Evolutionary conservation across 202 grass and related monocot genomes (phyloP).

Genomic region (Hordeum pubiflorum): DNA sequence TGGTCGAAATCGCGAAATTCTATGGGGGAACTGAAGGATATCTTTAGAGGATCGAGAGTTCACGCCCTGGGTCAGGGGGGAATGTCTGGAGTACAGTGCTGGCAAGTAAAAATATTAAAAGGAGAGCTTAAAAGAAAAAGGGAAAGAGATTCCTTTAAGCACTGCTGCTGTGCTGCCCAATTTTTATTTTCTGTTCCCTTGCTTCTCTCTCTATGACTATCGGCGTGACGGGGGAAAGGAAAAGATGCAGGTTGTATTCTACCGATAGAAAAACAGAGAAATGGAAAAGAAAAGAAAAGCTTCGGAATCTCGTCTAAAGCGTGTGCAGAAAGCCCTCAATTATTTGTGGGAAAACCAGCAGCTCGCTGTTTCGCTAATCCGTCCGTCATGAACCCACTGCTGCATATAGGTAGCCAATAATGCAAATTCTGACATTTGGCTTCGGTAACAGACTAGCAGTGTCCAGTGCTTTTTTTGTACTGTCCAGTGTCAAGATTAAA

Average conservation of each 20-base stretch:
- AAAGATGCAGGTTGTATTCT: constrained; percentile 50
- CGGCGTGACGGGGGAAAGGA: constrained; percentile 33
- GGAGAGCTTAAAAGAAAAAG: constrained; percentile 49
- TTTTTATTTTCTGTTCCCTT: background rate
- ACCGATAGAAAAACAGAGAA: constrained; percentile 20
- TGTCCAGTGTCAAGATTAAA: too few relatives aligned
- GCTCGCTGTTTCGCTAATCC: too few relatives aligned
- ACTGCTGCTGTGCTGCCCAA: constrained; percentile 29
- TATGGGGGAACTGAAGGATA: too few relatives aligned
- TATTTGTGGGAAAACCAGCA: too few relatives aligned
- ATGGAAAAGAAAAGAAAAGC: constrained; percentile 29
- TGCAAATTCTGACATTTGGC: too few relatives aligned
- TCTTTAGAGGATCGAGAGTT: constrained; percentile 42
- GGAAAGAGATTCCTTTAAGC: constrained; percentile 48
- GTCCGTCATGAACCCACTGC: too few relatives aligned
- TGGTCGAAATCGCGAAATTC: too few relatives aligned
- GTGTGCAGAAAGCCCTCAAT: constrained; percentile 51
- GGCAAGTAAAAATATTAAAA: constrained; percentile 44
- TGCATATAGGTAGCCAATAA: too few relatives aligned
- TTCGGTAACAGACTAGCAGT: too few relatives aligned
- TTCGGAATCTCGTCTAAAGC: constrained; percentile 69
- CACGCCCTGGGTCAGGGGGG: constrained; percentile 21
- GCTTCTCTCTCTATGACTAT: background rate
- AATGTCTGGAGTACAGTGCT: constrained; percentile 34
- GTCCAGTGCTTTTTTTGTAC: too few relatives aligned